phyloP scores from a whole-genome alignment of 148 eudicot species.

The Dianthus caryophyllus region DNA sequence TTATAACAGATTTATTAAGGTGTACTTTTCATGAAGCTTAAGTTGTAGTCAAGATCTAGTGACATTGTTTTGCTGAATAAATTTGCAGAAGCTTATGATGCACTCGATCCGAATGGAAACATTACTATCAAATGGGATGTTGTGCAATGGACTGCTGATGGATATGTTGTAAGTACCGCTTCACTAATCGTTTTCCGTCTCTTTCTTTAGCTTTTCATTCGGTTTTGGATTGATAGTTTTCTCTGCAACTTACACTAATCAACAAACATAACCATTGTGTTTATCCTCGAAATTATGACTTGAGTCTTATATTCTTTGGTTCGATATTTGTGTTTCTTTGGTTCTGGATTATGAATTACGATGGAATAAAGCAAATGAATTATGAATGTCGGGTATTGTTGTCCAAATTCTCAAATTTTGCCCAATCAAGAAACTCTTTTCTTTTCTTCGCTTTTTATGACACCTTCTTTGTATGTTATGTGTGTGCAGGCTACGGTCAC shows the following conservation, averaged over 20 bases:
- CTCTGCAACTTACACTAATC: not conserved
- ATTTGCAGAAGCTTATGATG: constrained; percentile 56
- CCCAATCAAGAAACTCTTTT: not conserved
- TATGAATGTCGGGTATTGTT: no score
- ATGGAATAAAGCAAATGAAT: no score
- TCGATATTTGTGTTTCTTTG: not conserved
- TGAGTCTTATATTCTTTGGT: not conserved
- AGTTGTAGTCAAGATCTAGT: constrained; percentile 20
- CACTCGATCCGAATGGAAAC: constrained; percentile 68
- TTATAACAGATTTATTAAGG: no score
- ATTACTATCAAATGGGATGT: constrained; percentile 74
- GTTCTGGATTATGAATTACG: no score
- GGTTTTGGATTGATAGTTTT: not conserved
- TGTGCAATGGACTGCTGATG: constrained; percentile 57
- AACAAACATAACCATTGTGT: not conserved
- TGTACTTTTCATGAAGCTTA: not conserved
- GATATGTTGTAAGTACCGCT: constrained; percentile 54
- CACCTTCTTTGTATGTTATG: not conserved
- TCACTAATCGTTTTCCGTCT: not conserved
- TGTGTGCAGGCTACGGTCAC: constrained; percentile 51
- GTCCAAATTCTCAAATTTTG: no score
- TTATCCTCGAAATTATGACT: not conserved
- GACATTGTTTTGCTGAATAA: constrained; percentile 8
- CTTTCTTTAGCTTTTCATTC: not conserved
- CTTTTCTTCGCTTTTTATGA: not conserved